Evolutionary conservation across 2,329 filamentous ascomycete species (phyloP).

Genomic region (Gremmenia infestans): DNA sequence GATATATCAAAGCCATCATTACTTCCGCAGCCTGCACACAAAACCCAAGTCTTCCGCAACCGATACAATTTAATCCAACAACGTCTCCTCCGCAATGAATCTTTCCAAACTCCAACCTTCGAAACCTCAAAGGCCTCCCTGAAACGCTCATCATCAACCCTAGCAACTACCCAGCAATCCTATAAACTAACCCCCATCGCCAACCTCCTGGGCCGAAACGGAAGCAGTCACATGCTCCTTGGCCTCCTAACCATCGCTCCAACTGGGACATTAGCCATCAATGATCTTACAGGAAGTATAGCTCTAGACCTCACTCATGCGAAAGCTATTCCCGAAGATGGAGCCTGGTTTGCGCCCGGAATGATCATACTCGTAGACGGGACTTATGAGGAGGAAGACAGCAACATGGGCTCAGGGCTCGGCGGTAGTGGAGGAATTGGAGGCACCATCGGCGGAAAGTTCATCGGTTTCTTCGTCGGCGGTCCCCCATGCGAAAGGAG

Average conservation of each 20-base stretch:
- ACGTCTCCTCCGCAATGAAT: conserved; percentile 84
- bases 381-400: conserved; percentile 91
- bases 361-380: conserved; percentile 96
- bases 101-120: conserved; percentile 80
- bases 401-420: conserved; percentile 61
- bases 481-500: conserved; percentile 88
- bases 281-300: conserved; percentile 85
- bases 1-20: conserved; percentile 61
- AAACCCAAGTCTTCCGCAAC: conserved; percentile 82
- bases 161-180: conserved; percentile 52
- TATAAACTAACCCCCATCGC: conserved; percentile 87
- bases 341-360: conserved; percentile 87
- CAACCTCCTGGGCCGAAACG: conserved; percentile 71
- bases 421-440: conserved; percentile 79
- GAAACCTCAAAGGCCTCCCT: conserved; percentile 53
- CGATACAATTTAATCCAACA: conserved; percentile 91
- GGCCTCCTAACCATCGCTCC: conserved; percentile 78
- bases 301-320: conserved; percentile 77
- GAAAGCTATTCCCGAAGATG: conserved; percentile 74
- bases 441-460: conserved; percentile 85
- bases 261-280: conserved; percentile 75
- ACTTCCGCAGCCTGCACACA: conserved; percentile 72
- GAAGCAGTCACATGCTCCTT: conserved; percentile 78
- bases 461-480: conserved; percentile 84
- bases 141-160: conserved; percentile 52